Conservation (phyloP, 129 eudicot genomes). For the Pittosporum tobira region DNA sequence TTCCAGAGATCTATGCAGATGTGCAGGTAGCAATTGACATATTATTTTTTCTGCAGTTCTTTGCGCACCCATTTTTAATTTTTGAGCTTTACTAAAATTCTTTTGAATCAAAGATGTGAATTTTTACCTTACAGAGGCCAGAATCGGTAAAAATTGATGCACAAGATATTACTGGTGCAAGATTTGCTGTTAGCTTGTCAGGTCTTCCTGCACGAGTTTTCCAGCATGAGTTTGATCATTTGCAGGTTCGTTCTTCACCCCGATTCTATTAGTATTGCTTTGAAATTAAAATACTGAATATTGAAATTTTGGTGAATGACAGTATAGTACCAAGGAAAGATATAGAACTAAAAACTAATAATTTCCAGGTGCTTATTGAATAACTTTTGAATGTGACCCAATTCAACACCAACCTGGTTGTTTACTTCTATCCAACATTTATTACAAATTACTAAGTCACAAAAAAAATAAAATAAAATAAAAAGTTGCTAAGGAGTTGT, state of each 20-base stretch:
- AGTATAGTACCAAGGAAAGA: background rate
- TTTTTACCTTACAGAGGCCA: conserved; percentile 64
- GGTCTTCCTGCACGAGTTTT: conserved; percentile 87
- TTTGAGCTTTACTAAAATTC: conserved; percentile 2
- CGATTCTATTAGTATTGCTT: background rate
- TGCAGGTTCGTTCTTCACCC: conserved; percentile 49
- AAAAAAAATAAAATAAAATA: no score
- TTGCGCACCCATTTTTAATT: background rate
- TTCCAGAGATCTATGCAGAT: conserved; percentile 75
- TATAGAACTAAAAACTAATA: background rate
- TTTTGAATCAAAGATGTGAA: background rate
- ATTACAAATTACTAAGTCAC: background rate
- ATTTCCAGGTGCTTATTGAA: background rate
- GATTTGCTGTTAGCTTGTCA: conserved; percentile 51
- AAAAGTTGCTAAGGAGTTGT: no score
- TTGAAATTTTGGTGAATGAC: background rate
- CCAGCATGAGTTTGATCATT: conserved; percentile 95
- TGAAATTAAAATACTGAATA: background rate
- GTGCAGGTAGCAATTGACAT: conserved; percentile 42
- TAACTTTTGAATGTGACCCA: background rate
- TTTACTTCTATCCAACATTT: background rate
- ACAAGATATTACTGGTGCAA: conserved; percentile 64
- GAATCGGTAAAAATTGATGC: conserved; percentile 89
- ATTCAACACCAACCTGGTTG: background rate
- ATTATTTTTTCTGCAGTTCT: background rate